Evolutionary conservation across 208 protist species (phyloP).

Genomic region (Acanthamoeba castellanii): DNA sequence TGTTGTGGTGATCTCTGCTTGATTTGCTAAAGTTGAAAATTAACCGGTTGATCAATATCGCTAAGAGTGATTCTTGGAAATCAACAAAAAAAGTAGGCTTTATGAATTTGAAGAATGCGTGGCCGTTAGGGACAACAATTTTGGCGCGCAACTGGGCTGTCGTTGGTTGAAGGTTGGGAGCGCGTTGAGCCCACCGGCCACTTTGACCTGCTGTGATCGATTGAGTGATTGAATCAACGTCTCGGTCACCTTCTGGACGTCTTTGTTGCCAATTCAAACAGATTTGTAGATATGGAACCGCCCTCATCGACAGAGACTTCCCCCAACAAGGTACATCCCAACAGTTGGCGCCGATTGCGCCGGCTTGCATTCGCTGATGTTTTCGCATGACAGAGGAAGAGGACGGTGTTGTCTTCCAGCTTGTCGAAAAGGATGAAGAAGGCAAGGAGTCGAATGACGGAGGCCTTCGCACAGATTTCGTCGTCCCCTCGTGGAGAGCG

Average conservation of each 20-base stretch:
- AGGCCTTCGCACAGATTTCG: slow-evolving; percentile 10
- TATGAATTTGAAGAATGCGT: no score
- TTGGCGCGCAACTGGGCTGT: no score
- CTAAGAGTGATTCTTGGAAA: no score
- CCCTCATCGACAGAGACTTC: background rate
- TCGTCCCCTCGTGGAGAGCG: background rate
- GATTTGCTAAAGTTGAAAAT: background rate
- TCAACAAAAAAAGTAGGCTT: no score
- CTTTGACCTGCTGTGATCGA: background rate
- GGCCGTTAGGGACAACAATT: no score
- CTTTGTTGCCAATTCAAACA: background rate
- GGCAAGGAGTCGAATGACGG: slow-evolving; percentile 29
- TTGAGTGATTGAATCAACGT: no score
- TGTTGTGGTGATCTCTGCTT: background rate
- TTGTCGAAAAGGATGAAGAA: slow-evolving; percentile 51
- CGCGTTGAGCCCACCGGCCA: no score
- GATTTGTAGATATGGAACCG: background rate
- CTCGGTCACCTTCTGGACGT: background rate
- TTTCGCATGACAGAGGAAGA: slow-evolving; percentile 4
- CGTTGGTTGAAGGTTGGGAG: no score
- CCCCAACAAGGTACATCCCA: slow-evolving; percentile 12
- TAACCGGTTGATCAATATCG: background rate
- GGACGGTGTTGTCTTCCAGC: slow-evolving; percentile 1
- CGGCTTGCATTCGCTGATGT: background rate
- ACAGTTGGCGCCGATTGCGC: background rate